Percentiles rank a stretch among this genome's conserved stretches.
Evolutionary conservation across 768 basidiomycete species (phyloP).

Genomic region (Myochromella boudieri): DNA sequence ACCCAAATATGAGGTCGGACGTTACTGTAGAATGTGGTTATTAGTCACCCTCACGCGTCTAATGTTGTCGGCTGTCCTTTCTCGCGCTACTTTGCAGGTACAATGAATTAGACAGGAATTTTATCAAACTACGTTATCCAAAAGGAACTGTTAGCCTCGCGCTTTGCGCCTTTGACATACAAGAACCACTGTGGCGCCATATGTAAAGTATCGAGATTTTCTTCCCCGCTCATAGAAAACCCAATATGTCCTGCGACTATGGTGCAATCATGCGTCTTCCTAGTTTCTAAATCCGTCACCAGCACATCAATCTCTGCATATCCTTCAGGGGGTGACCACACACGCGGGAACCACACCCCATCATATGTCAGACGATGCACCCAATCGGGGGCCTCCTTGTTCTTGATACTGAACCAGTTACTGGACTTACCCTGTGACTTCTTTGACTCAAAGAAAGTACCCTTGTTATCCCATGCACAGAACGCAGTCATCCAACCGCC

Average conservation of each 20-base stretch:
- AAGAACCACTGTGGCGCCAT: neutral
- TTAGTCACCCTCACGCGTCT: no score
- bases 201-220: neutral
- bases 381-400: neutral
- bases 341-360: neutral
- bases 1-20: no score
- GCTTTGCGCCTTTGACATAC: no score
- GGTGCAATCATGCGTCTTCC: neutral
- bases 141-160: no score
- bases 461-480: constrained; percentile 11
- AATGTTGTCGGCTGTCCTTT: no score
- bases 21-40: no score
- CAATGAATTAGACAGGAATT: no score
- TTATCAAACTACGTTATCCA: no score
- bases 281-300: neutral
- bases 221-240: neutral
- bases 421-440: neutral
- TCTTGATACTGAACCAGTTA: no score
- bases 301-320: neutral
- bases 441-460: neutral
- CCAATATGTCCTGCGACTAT: neutral
- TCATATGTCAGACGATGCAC: neutral
- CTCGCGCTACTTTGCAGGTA: no score
- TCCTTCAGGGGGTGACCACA: neutral
- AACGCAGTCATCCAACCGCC: constrained; percentile 11